Conservation (phyloP, 176 grass and related monocot species). For the Phyllostachys edulis region DNA sequence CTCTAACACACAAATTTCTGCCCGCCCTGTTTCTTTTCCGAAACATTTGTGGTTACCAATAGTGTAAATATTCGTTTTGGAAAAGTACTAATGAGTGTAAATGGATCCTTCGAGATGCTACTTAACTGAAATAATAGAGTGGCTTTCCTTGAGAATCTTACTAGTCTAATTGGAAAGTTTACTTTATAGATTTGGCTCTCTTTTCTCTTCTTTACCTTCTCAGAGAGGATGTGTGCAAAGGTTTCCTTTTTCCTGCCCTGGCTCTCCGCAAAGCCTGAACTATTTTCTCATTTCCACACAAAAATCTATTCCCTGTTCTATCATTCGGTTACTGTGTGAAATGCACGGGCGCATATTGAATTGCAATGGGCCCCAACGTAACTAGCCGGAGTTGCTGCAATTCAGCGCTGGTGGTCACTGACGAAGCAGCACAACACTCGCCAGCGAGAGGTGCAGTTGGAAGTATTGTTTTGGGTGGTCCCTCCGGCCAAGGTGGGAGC, state of each 20-base stretch:
- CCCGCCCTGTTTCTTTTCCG: not conserved
- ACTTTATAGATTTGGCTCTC: slow-evolving; percentile 3
- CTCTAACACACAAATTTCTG: not conserved
- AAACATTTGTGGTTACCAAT: not conserved
- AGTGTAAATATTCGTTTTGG: not conserved
- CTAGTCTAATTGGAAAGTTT: not conserved
- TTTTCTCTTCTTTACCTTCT: not conserved
- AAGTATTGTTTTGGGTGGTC: slow-evolving; percentile 10
- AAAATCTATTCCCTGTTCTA: not conserved
- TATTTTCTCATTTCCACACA: not conserved
- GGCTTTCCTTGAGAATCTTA: slow-evolving; percentile 11
- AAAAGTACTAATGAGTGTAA: not conserved
- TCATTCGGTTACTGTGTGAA: not conserved
- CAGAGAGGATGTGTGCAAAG: not conserved
- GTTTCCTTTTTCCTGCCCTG: not conserved
- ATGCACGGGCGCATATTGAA: slow-evolving; percentile 25
- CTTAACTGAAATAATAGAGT: not conserved
- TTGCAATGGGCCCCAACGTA: not conserved
- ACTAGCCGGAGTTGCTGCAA: slow-evolving; percentile 30
- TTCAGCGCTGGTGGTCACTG: slow-evolving; percentile 43
- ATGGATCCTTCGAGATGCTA: not conserved
- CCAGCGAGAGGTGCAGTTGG: not conserved
- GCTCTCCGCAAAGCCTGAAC: not conserved
- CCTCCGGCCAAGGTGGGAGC: slow-evolving; percentile 13
- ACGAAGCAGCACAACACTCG: not conserved